Base-by-base conservation (phyloP, 768 basidiomycete genomes). In the Cyclocybe aegerita region DNA sequence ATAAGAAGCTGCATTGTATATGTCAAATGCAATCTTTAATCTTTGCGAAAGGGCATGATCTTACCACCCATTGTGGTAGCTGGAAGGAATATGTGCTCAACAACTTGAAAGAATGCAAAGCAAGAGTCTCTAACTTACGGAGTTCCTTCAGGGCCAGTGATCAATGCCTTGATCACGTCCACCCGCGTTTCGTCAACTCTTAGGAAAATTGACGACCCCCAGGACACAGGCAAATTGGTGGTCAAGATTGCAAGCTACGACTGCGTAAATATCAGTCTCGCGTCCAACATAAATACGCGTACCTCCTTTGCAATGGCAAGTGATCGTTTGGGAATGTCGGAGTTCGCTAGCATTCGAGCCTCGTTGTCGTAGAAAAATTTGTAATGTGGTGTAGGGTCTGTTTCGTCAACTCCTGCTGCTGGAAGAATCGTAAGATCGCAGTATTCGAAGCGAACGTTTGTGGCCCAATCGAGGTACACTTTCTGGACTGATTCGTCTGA, bases 241-340 rank as follows among this genome's bases (percentile, higher is more conserved):
- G 93, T 93, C 46, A 98, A 78, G 35, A 95, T 91, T 1, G 95
- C 93, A 53, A 97, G 84, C 92, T 93, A 55, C 36, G 15, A 33
- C 32, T 30, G n/a, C 52, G 53, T 43, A 33, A 46, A 48, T 31
- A 53, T 33, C 57, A 44, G n/a, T 41, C 31, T 7, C n/a, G 37
- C 10, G 11, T 29, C 41, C 12, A 54, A 32, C 11, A 23, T 49
- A 30, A 14, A 45, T 16, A 16, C 32, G 50, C 61, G 56, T 52
- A 88, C 89, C 81, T 96, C 93, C 70, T 97, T 98, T 3, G 95
- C 95, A 54, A 98, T 97, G 8, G 94, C 94, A 50, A 97, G 74
- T 1, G 90, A 93, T 39, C 95, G 79, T 69, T 92, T 95, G 4
- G 93, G 93, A 47, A 94, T 90, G 61, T 92, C 89, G 15, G 90